Conservation (phyloP, 2,329 filamentous ascomycete genomes). For the Fusarium pseudocircinatum region DNA sequence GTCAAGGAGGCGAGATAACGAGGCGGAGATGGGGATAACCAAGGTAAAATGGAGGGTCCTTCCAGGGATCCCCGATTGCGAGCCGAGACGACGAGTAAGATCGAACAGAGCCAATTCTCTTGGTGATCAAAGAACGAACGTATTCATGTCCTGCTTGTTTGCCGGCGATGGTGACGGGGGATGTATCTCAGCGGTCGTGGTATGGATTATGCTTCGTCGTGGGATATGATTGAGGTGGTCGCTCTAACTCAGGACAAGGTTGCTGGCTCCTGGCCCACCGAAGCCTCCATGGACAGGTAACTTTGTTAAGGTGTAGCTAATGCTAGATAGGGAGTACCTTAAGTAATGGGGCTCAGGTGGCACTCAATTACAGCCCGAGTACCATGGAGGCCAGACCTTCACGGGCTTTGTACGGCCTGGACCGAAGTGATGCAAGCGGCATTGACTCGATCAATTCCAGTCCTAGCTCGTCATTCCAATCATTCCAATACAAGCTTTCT, state of each 20-base stretch:
- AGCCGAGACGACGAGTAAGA: slow-evolving; percentile 32
- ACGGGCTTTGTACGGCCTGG: not conserved
- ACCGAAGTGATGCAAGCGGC: slow-evolving; percentile 32
- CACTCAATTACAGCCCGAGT: not conserved
- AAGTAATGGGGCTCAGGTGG: not conserved
- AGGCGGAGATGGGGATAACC: slow-evolving; percentile 20
- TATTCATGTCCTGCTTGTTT: not conserved
- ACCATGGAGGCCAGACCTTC: not conserved
- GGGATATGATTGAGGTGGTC: slow-evolving; percentile 30
- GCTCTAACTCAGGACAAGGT: slow-evolving; percentile 29
- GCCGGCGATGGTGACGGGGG: not conserved
- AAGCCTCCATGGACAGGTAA: slow-evolving; percentile 8
- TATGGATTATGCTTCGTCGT: slow-evolving; percentile 15
- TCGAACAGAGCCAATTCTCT: slow-evolving; percentile 12
- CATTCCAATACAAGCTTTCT: slow-evolving; percentile 18
- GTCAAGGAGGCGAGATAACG: slow-evolving; percentile 29
- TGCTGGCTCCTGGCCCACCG: slow-evolving; percentile 14
- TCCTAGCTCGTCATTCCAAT: slow-evolving; percentile 4
- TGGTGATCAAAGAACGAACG: not conserved
- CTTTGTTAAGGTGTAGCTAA: slow-evolving; percentile 1
- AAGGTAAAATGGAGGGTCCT: slow-evolving; percentile 14
- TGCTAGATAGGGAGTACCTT: slow-evolving; percentile 4
- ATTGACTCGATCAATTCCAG: slow-evolving; percentile 19
- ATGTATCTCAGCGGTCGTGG: slow-evolving; percentile 2
- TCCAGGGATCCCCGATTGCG: slow-evolving; percentile 19